Evolutionary conservation across 2,329 filamentous ascomycete genomes (phyloP).

Genomic region (Aspergillus uvarum): DNA sequence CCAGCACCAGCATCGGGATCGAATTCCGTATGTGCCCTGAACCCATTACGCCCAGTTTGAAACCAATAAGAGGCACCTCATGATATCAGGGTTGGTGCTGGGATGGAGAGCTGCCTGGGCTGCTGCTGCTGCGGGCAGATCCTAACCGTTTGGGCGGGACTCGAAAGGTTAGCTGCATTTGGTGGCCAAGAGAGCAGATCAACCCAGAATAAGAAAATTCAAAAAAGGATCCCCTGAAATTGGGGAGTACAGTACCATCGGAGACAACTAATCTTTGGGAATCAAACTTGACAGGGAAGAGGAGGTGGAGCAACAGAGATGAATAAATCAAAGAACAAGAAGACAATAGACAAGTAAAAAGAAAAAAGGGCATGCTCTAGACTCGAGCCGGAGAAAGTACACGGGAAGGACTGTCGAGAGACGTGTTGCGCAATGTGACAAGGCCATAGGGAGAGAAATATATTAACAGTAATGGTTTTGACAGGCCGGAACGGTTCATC

Average conservation of each 20-base stretch:
- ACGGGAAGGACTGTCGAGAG: background rate
- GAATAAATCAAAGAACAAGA: too few relatives aligned
- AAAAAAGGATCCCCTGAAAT: background rate
- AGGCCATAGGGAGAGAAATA: background rate
- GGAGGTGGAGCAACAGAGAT: background rate
- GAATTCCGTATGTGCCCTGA: background rate
- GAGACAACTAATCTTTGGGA: background rate
- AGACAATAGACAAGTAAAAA: too few relatives aligned
- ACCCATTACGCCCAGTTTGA: background rate
- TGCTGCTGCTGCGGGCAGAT: constrained; percentile 14
- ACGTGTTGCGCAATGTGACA: background rate
- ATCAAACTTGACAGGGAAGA: too few relatives aligned
- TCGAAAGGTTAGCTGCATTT: constrained; percentile 11
- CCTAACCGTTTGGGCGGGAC: constrained; percentile 16
- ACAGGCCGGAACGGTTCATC: background rate
- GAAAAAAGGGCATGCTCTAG: background rate
- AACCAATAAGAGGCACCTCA: background rate
- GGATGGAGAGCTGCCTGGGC: background rate
- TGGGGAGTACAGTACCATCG: background rate
- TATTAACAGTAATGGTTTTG: background rate
- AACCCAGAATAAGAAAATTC: background rate
- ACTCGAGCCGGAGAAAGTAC: background rate
- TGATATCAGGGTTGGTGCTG: background rate
- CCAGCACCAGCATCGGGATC: background rate
- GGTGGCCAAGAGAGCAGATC: background rate